Percentiles rank a stretch among this genome's conserved stretches.
phyloP scores from a whole-genome alignment of 257 asterid species.

The Fraxinus cuspidata region DNA sequence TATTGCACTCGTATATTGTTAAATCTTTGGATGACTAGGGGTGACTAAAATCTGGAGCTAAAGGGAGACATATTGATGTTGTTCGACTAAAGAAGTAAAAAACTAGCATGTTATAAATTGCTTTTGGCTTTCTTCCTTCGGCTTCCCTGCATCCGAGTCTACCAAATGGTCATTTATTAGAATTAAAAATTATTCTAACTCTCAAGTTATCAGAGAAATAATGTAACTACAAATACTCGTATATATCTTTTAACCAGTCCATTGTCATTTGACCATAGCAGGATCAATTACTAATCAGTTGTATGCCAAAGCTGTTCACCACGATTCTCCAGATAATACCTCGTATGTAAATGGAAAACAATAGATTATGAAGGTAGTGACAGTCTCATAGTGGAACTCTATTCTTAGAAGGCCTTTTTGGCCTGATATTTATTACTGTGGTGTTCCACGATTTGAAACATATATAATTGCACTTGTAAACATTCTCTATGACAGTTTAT shows the following conservation, averaged over 20 bases:
- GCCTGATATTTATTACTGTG: neutral
- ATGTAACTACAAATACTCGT: neutral
- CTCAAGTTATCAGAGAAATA: neutral
- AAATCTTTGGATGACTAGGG: neutral
- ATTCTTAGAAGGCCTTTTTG: neutral
- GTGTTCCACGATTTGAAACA: neutral
- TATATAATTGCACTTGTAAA: neutral
- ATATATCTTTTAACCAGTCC: neutral
- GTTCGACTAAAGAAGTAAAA: neutral
- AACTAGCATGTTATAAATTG: neutral
- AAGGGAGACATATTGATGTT: neutral
- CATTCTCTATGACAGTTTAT: conserved; percentile 11
- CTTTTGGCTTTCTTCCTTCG: neutral
- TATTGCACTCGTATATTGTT: neutral
- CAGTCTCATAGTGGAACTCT: neutral
- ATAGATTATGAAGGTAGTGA: neutral
- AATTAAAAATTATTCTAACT: neutral
- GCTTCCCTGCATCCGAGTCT: neutral
- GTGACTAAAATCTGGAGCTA: neutral
- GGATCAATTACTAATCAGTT: neutral
- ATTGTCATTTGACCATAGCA: neutral
- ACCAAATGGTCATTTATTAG: neutral
- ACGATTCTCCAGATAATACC: neutral
- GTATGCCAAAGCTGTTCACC: neutral
- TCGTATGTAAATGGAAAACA: neutral